Conservation (phyloP, 345 rosid species). For the Mangifera indica region DNA sequence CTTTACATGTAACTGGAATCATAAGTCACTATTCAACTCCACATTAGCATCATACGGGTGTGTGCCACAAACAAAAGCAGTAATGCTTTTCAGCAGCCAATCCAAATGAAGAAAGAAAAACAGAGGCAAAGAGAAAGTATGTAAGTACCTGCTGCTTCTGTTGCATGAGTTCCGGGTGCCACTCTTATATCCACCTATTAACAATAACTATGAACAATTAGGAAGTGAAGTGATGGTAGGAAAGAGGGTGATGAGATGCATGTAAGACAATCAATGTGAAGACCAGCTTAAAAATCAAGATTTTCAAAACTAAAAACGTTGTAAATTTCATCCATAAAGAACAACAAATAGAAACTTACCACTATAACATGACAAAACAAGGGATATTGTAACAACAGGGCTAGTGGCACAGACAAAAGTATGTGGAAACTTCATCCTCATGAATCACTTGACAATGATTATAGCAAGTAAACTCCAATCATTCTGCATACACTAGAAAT, state of each 20-base stretch:
- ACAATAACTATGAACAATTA: slow-evolving; percentile 11
- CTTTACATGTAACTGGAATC: neutral
- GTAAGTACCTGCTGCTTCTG: slow-evolving; percentile 78
- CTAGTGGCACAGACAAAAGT: neutral
- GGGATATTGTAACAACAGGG: neutral
- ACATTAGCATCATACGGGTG: neutral
- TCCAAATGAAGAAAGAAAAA: neutral
- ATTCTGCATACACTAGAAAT: neutral
- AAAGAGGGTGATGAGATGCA: neutral
- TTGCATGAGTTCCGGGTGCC: slow-evolving; percentile 92
- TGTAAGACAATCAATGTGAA: neutral
- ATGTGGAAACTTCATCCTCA: neutral
- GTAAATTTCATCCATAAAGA: neutral
- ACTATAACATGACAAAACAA: neutral
- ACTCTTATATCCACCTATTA: slow-evolving; percentile 83
- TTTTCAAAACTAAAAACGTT: neutral
- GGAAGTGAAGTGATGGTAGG: neutral
- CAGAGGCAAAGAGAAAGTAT: neutral
- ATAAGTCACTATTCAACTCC: neutral
- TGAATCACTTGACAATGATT: neutral
- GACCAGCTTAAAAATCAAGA: neutral
- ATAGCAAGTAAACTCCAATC: neutral
- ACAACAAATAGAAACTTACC: neutral
- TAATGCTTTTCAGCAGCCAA: neutral
- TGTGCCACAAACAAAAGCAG: neutral